Evolutionary conservation across 768 basidiomycete genomes (phyloP), one percentile per base, ranked within the genome.

Genomic region (Xanthoconium stramineum): DNA sequence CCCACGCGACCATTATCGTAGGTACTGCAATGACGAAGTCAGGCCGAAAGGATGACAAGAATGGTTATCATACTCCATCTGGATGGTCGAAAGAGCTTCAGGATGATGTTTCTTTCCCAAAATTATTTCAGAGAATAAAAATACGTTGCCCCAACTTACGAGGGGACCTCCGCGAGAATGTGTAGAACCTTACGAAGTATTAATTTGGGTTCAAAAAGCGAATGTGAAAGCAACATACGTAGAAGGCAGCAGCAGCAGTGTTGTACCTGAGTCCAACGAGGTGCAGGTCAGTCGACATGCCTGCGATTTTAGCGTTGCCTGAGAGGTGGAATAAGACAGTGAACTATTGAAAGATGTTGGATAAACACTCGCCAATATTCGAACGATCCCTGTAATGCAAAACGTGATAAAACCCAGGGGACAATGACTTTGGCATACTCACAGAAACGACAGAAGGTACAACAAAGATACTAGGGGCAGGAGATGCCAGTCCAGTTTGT

Each of bases 401-500:
- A 32, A 11, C 24, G 29, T 3, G 15, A 20, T 61, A 24, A 49
- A 33, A 47, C 19, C 0, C 20, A 14, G 29, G 32, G 13, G 5
- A 30, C 20, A 17, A 5, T 9, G n/a, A 32, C 36, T 42, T 19
- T 10, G 35, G 28, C 6, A 13, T 6, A 73, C 78, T 71, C 57
- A 79, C 75, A 80, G 62, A 63, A 79, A 80, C 8, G 75, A 79
- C 47, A 78, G 68, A 42, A 80, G 66, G 56, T 78, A 79, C 6
- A 80, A 62, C 35, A 78, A 51, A 6, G 76, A 76, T 33, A 79
- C 72, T 47, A 78, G 70, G 5, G 78, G 77, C 40, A 80, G 58
- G 24, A 80, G 59, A 57, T 79, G 75, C 58, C 69, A 64, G 61
- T 80, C 79, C 28, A 80, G 59, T 63, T 80, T 80, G 35, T 76